Base-by-base conservation (phyloP, 2,329 filamentous ascomycete genomes). In the Sarocladium brachiariae region DNA sequence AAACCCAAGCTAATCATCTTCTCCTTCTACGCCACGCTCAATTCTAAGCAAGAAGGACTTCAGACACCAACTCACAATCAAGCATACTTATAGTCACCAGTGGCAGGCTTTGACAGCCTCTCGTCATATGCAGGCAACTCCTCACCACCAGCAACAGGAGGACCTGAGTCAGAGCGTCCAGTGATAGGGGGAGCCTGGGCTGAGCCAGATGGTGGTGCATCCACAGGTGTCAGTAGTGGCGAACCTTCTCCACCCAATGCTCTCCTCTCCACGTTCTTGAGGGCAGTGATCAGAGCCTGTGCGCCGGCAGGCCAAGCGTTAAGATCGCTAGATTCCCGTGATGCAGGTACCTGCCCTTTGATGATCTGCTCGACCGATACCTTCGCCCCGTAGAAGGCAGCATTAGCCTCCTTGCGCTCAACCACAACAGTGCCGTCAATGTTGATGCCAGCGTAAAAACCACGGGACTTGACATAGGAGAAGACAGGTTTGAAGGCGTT, bases 361-460 rank as follows among this genome's bases (percentile, higher is more conserved):
- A 80, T 61, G 50, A 80, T 78, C 53, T 68, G 66, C 21, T 71
- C 65, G 1, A 73, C 74, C 0, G 69, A 58, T 21, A 79, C 60
- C 4, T 62, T 57, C n/a, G 86, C 75, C 19, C 86, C 85, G 64
- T 95, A 96, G 62, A 96, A 96, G 5, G 80, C 79, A 49, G 89
- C 85, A 60, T 96, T 96, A 62, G 92, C 91, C 52, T 92, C 88
- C n/a, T 80, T 84, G 48, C 90, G 81, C 66, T 95, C 88, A 23
- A 92, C 87, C 46, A 96, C 77, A 10, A 95, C 80, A 0, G 89
- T 95, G 23, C 91, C 91, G 61, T 96, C 90, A 30, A 95, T 77
- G 60, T 91, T 87, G 1, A 95, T 79, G 25, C 89, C 89, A 1
- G 88, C 90, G 61, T 95, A 96, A 58, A 96, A 83, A 4, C 91